These are phyloP conservation scores for Oleoguttula mirabilis DNA, from an alignment of 495 filamentous ascomycete genomes.

Conservation along the genomic window DNA sequence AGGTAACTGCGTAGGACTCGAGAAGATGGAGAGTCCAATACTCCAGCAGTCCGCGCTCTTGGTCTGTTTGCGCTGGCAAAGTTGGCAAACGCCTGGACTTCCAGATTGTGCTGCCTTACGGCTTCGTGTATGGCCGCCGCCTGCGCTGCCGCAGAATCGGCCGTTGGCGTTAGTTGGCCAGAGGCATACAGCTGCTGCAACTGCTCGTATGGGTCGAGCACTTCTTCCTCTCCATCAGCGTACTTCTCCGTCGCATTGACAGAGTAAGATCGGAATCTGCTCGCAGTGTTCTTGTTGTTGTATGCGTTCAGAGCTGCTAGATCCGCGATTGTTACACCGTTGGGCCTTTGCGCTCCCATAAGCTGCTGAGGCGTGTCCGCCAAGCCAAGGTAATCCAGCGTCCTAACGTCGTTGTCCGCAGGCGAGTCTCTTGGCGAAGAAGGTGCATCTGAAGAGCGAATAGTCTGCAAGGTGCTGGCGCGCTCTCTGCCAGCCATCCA, in stretches of 20 bases:
- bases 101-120: conserved; percentile 84
- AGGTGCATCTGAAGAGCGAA: conserved; percentile 75
- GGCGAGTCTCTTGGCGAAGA: conserved; percentile 81
- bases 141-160: conserved; percentile 54
- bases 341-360: conserved; percentile 36
- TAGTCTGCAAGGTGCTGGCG: conserved; percentile 74
- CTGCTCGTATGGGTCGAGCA: conserved; percentile 17
- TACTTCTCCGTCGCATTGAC: conserved; percentile 99
- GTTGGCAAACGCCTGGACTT: conserved; percentile 79
- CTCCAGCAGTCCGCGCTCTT: conserved; percentile 77
- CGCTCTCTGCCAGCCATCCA: conserved; percentile 68
- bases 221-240: conserved; percentile 77
- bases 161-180: conserved; percentile 58
- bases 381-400: conserved; percentile 88
- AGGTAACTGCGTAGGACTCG: conserved; percentile 65
- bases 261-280: conserved; percentile 88
- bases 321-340: conserved; percentile 52
- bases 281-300: conserved; percentile 65
- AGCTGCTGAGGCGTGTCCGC: conserved; percentile 83
- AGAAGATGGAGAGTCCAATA: conserved; percentile 71
- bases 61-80: conserved; percentile 73
- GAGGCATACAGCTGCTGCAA: conserved; percentile 45
- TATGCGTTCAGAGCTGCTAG: conserved; percentile 44
- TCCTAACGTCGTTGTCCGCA: conserved; percentile 79
- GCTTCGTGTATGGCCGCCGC: conserved; percentile 77